Evolutionary conservation across 2,329 filamentous ascomycete species (phyloP), one percentile per base, ranked within the genome.

Genomic region (Fusarium armeniacum): DNA sequence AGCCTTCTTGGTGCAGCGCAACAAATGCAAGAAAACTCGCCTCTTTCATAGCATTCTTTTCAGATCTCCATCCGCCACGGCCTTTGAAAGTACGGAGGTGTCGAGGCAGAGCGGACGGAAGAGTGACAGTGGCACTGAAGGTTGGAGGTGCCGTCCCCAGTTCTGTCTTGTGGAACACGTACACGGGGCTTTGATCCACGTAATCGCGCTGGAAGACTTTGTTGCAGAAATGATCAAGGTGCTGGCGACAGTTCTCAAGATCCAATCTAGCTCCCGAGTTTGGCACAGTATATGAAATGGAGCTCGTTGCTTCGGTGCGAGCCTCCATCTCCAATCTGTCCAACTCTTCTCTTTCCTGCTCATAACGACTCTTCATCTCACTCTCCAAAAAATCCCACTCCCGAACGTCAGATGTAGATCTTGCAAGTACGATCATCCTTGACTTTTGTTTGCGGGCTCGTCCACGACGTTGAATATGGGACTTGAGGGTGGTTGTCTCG

Each of bases 11-110:
- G 75, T 95, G 89, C 0, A 98, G 83, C 7, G 83, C 83, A 24
- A 87, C 80, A 75, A 94, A 97, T 1, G 94, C 92, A 74, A 93
- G 87, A 65, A 97, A 96, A 0, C 93, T 91, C 1, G 91, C 93
- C 78, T 98, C 95, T 75, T 91, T 93, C 70, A 84, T 89, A 0
- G 94, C 93, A 70, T 88, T 89, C 60, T 84, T 87, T 73, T 96
- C 90, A 0, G 89, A 92, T 13, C 71, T 78, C 94, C 94, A 98
- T n/a, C 77, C 49, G 1, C 43, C 59, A 13, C 66, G 58, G 18
- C 78, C 74, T 0, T 69, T 33, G 6, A 72, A 61, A 7, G 60
- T 67, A 4, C 80, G 75, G 12, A 80, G 68, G 67, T 36, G 76
- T 67, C 30, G 78, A n/a, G 92, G 86, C 1, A 98, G 82, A 6